Percentiles rank a stretch among this genome's conserved stretches.
Conservation (phyloP, 163 green algal species). For the Chlorella variabilis region DNA sequence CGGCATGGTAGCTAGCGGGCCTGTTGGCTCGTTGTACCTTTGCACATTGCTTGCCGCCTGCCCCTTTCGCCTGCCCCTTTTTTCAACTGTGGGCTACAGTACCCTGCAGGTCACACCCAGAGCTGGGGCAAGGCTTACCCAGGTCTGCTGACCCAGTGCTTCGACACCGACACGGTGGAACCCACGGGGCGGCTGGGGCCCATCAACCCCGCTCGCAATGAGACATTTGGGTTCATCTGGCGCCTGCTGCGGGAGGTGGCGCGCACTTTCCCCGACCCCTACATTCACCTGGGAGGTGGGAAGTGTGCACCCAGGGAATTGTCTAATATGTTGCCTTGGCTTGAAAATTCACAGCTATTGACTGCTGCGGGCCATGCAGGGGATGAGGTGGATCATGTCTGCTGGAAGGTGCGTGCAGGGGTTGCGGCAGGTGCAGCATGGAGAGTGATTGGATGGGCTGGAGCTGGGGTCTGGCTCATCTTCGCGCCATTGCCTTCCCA, state of each 20-base stretch:
- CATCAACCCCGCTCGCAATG: conserved; percentile 53
- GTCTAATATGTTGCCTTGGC: background rate
- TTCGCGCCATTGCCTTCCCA: too few species aligned
- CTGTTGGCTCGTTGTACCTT: too few species aligned
- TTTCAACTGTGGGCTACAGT: too few species aligned
- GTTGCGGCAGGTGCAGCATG: too few species aligned
- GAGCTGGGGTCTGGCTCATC: too few species aligned
- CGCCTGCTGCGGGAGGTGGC: conserved; percentile 52
- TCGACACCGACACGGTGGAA: conserved; percentile 18
- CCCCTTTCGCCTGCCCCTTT: too few species aligned
- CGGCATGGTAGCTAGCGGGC: too few species aligned
- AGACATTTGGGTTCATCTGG: conserved; percentile 57
- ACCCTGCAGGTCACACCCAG: conserved; percentile 51
- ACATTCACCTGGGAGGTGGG: conserved; percentile 68
- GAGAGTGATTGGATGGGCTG: too few species aligned
- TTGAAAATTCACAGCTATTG: too few species aligned
- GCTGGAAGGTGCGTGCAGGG: conserved; percentile 58
- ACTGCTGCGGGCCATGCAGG: too few species aligned
- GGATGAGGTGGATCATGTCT: conserved; percentile 61
- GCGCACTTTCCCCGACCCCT: conserved; percentile 57
- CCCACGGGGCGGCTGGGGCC: conserved; percentile 42
- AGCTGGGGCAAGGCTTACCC: conserved; percentile 61
- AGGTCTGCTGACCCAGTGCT: conserved; percentile 58
- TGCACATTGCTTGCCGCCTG: too few species aligned
- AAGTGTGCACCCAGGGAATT: conserved; percentile 65